Base-by-base conservation (phyloP, 306 rosid species). In the Dryas octopetala region DNA sequence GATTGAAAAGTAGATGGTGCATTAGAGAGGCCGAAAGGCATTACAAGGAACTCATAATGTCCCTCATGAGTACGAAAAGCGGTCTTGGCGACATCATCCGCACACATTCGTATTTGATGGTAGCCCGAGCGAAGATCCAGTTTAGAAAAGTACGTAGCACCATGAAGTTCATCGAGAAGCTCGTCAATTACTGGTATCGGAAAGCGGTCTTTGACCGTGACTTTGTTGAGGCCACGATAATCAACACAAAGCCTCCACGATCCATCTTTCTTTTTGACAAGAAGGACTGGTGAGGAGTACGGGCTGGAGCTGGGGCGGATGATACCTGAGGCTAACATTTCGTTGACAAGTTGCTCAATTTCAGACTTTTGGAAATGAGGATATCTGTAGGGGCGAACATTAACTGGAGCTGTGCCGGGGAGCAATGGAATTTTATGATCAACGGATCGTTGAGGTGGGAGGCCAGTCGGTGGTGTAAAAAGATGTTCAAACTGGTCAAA, bases 241-340 rank as follows among this genome's bases (percentile, higher is more conserved):
- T 55, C 32, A 17, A 55, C 26, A 55, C 28, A 55, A 5, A 55
- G 6, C 0, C 32, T 0, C 12, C 32, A 55, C 0, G 61, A 6
- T 0, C 26, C 61, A 0, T 55, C 61, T 7, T 55, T 6, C 12
- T 55, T 55, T 4, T 6, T 55, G 0, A 55, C 32, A 7, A 55
- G 4, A 0, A 55, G 10, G 0, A 55, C 5, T 0, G 5, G 1
- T 0, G 61, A 55, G 2, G 61, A 55, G 0, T n/a, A 55, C 0
- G 12, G 61, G 0, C 12, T n/a, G 9, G 32, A 6, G 12, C 61
- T 55, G 0, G 11, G 61, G 32, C 2, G 32, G 17, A 55, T 0
- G 1, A 55, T 4, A 6, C 32, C 0, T 0, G 32, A 0, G 17
- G 4, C 9, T 5, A 55, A 17, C 28, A 55, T n/a, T 48, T 48